These are phyloP conservation scores for Stereocaulon alpinum DNA, from an alignment of 495 filamentous ascomycete species.

Conservation along the genomic window DNA sequence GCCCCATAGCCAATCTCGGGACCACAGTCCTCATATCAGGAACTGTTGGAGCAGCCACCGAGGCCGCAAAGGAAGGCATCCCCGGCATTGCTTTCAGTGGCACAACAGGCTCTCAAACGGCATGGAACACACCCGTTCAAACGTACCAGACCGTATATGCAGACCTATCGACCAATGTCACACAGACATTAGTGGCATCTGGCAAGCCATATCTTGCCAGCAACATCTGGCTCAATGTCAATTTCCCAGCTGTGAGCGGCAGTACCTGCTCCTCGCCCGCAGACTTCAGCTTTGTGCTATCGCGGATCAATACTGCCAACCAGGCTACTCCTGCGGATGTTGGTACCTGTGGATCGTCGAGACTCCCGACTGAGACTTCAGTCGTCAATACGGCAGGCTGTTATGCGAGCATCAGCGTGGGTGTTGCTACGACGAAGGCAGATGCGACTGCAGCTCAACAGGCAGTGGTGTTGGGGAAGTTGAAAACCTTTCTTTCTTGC, in stretches of 20 bases:
- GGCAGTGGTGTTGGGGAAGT: slow-evolving; percentile 43
- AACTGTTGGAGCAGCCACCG: slow-evolving; percentile 51
- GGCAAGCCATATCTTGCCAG: slow-evolving; percentile 51
- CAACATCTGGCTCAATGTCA: slow-evolving; percentile 55
- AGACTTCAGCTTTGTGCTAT: slow-evolving; percentile 52
- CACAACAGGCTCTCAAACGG: slow-evolving; percentile 35
- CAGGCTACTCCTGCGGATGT: slow-evolving; percentile 44
- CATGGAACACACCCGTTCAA: slow-evolving; percentile 42
- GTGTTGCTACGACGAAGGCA: slow-evolving; percentile 44
- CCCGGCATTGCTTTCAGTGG: slow-evolving; percentile 58
- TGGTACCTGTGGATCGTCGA: slow-evolving; percentile 40
- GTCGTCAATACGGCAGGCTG: slow-evolving; percentile 42
- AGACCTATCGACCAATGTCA: slow-evolving; percentile 47
- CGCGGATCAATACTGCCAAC: slow-evolving; percentile 43
- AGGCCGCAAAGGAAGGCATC: slow-evolving; percentile 46
- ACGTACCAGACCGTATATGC: slow-evolving; percentile 48
- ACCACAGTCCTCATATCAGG: slow-evolving; percentile 45
- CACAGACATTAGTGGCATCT: slow-evolving; percentile 38
- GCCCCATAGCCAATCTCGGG: slow-evolving; percentile 36
- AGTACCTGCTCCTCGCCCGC: slow-evolving; percentile 34
- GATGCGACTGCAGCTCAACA: slow-evolving; percentile 47
- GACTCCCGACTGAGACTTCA: slow-evolving; percentile 47
- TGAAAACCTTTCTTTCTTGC: slow-evolving; percentile 44
- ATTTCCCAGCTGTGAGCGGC: slow-evolving; percentile 44
- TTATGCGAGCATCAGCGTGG: slow-evolving; percentile 54